Evolutionary conservation across 208 protist genomes (phyloP), one percentile per base, ranked within the genome.

Genomic region (Crithidia fasciculata): DNA sequence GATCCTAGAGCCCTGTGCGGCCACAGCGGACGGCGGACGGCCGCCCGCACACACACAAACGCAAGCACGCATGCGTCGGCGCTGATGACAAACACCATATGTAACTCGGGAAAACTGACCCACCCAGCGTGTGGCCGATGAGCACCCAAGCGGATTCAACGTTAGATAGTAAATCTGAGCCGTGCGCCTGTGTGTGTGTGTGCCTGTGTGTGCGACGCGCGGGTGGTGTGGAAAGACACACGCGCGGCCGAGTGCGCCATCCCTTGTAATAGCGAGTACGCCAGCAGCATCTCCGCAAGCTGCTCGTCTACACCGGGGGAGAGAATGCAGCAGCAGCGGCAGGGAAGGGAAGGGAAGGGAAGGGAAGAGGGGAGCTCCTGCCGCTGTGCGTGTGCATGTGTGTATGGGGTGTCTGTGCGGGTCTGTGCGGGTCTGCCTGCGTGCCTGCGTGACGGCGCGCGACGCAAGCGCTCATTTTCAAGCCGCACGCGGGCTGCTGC

Each of bases 121-220:
- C 65, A 63, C 47, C 56, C 28, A 18, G 28, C 28, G 45, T 36
- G 67, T 72, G 67, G 56, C 41, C 67, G 80, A 84, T 62, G 73
- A 79, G 63, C 87, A 89, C 37, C 91, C 92, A 18, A 63, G 94
- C 28, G 87, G 96, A 60, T 85, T 95, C 63, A 83, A 81, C 65
- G 81, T 98, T 76, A 81, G 65, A 60, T 92, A 86, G 43, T 69
- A 95, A 37, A 56, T 72, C 66, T 88, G 95, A 81, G 61, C 56
- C 60, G 90, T 63, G 72, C 85, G 52, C 88, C 95, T 64, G 83
- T 94, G 57, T 45, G 57, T 45, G 57, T 62, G 57, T 45, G 57
- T 45, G 39, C 18, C 6, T 18, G 15, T 18, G 57, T 62, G 57
- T 45, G 57, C 45, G 39, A 5, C 39, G 28, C 28, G 28, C 28